Evolutionary conservation across 2,329 filamentous ascomycete genomes (phyloP).

Genomic region (Thyridium curvatum): DNA sequence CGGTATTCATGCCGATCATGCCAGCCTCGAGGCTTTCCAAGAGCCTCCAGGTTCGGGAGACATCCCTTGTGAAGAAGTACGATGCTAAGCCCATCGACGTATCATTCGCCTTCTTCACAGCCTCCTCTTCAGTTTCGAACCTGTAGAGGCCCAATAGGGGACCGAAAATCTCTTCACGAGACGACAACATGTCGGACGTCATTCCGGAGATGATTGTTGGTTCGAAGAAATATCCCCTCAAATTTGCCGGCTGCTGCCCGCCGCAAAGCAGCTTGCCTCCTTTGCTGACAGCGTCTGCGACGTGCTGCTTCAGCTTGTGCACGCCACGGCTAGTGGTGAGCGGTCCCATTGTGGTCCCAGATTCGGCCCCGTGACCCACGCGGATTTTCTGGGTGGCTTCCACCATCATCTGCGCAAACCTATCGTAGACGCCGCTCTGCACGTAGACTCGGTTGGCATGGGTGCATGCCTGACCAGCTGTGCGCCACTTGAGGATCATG

Average conservation of each 20-base stretch:
- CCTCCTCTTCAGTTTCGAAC: conserved; percentile 53
- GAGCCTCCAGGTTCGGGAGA: conserved; percentile 27
- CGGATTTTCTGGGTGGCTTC: conserved; percentile 66
- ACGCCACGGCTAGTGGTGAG: conserved; percentile 76
- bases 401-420: conserved; percentile 78
- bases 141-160: conserved; percentile 80
- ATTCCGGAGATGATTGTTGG: conserved; percentile 87
- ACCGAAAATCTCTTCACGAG: conserved; percentile 89
- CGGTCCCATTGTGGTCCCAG: conserved; percentile 79
- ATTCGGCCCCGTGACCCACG: conserved; percentile 76
- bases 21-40: conserved; percentile 50
- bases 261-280: conserved; percentile 40
- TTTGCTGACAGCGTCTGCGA: conserved; percentile 55
- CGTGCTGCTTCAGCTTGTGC: conserved; percentile 61
- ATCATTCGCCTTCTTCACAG: conserved; percentile 22
- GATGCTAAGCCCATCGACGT: conserved; percentile 23
- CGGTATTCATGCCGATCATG: conserved; percentile 57
- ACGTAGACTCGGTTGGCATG: conserved; percentile 81
- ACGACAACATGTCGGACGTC: conserved; percentile 78
- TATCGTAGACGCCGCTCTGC: conserved; percentile 81
- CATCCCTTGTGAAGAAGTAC: conserved; percentile 17
- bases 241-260: conserved; percentile 38
- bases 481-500: conserved; percentile 64
- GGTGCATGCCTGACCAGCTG: conserved; percentile 63
- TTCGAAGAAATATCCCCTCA: conserved; percentile 74